These are phyloP conservation scores for Cryptococcus sp. DNA, from an alignment of 1,284 basidiomycete species.

Conservation along the genomic window DNA sequence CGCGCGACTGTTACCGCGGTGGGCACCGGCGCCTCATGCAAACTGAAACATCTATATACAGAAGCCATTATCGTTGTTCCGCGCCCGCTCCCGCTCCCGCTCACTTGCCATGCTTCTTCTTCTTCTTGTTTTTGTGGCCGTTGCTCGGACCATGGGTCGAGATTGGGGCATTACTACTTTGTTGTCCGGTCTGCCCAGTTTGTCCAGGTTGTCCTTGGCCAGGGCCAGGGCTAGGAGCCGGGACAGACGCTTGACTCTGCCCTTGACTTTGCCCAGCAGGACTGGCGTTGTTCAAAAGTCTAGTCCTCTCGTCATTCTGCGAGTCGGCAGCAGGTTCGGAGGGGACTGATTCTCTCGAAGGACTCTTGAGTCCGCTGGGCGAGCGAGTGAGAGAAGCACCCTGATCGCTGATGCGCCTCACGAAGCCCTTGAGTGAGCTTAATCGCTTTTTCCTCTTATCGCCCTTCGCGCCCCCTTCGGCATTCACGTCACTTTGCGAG, in stretches of 20 bases:
- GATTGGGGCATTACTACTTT: background rate
- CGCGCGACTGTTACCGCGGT: background rate
- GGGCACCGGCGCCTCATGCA: background rate
- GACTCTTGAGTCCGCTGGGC: conserved; percentile 16
- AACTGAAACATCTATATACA: background rate
- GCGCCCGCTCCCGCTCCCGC: conserved; percentile 5
- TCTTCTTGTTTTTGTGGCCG: conserved; percentile 13
- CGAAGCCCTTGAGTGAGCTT: conserved; percentile 46
- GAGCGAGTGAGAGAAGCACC: conserved; percentile 21
- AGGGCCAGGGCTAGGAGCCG: background rate
- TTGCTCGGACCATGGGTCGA: conserved; percentile 6
- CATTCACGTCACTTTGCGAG: background rate
- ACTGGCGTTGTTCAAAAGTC: background rate
- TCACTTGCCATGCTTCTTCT: conserved; percentile 23
- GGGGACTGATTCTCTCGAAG: conserved; percentile 9
- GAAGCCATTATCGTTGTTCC: background rate
- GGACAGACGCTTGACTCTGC: background rate
- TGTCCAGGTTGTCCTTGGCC: background rate
- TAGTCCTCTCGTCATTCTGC: background rate
- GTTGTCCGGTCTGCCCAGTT: background rate
- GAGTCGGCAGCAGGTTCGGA: background rate
- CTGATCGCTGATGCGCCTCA: conserved; percentile 46
- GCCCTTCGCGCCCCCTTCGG: conserved; percentile 2
- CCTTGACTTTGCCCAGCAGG: background rate
- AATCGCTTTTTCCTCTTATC: conserved; percentile 42